Evolutionary conservation across 441 rosid species (phyloP).

Genomic region (Cnidoscolus chayamansa): DNA sequence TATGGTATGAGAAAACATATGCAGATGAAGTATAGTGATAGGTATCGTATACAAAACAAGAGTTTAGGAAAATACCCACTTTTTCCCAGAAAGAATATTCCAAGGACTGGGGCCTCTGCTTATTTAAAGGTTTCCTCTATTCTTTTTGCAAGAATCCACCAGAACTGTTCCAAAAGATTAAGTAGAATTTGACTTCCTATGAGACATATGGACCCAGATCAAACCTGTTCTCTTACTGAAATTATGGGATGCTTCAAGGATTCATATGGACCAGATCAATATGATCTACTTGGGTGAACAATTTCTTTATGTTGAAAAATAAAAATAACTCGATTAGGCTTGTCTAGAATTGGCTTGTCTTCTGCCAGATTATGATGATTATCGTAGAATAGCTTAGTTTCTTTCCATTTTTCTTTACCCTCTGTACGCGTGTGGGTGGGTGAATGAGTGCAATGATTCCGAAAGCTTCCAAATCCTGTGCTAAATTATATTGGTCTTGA

Average conservation of each 20-base stretch:
- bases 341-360: neutral
- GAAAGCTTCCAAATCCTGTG: neutral
- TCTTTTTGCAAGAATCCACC: constrained; percentile 11
- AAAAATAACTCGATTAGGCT: neutral
- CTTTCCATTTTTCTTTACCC: neutral
- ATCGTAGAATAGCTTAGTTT: neutral
- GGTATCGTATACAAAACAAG: constrained; percentile 19
- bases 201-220: constrained; percentile 29
- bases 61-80: constrained; percentile 21
- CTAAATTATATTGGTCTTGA: constrained; percentile 1
- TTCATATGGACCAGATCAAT: constrained; percentile 12
- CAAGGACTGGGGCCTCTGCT: constrained; percentile 16
- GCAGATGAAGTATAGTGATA: constrained; percentile 34
- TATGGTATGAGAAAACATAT: constrained; percentile 21
- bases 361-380: neutral
- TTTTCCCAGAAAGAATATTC: neutral
- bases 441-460: neutral
- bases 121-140: constrained; percentile 3
- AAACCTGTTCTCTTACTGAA: constrained; percentile 28
- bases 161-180: constrained; percentile 26
- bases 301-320: too few species aligned
- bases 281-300: neutral
- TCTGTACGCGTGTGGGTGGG: neutral
- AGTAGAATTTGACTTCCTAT: constrained; percentile 34
- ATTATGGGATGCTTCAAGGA: constrained; percentile 16